These are phyloP conservation scores for Russula foetens DNA, from an alignment of 768 basidiomycete genomes.

Conservation along the genomic window DNA sequence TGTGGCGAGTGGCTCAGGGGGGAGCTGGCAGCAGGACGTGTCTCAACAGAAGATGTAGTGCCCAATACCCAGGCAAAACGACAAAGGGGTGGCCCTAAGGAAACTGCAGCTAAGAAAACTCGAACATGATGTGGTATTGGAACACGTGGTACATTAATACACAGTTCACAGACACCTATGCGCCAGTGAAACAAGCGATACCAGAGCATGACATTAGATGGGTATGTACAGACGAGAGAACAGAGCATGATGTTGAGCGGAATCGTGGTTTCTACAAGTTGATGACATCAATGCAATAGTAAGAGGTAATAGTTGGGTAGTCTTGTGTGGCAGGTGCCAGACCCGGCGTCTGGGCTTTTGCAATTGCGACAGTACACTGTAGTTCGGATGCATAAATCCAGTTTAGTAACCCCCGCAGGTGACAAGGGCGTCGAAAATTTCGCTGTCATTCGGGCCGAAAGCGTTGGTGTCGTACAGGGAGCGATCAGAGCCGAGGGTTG, in stretches of 20 bases:
- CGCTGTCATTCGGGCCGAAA: not conserved
- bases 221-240: not conserved
- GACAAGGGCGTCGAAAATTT: slow-evolving; percentile 1
- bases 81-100: slow-evolving; percentile 6
- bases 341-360: not conserved
- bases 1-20: slow-evolving; percentile 62
- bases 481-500: not conserved
- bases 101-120: slow-evolving; percentile 13
- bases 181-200: not conserved
- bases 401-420: slow-evolving; percentile 3
- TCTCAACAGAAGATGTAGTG: slow-evolving; percentile 28
- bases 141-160: not conserved
- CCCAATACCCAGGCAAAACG: slow-evolving; percentile 3
- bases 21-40: slow-evolving; percentile 42
- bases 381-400: not conserved
- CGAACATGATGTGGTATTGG: not conserved
- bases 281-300: not conserved
- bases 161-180: not conserved
- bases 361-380: not conserved
- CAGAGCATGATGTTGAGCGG: not conserved
- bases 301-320: not conserved
- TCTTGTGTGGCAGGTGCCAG: not conserved
- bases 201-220: not conserved
- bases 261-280: not conserved
- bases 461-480: not conserved